Percentiles rank a stretch among this genome's conserved stretches.
These are phyloP conservation scores for Beauveria varroae DNA, from an alignment of 2,329 filamentous ascomycete genomes.

Conservation along the genomic window DNA sequence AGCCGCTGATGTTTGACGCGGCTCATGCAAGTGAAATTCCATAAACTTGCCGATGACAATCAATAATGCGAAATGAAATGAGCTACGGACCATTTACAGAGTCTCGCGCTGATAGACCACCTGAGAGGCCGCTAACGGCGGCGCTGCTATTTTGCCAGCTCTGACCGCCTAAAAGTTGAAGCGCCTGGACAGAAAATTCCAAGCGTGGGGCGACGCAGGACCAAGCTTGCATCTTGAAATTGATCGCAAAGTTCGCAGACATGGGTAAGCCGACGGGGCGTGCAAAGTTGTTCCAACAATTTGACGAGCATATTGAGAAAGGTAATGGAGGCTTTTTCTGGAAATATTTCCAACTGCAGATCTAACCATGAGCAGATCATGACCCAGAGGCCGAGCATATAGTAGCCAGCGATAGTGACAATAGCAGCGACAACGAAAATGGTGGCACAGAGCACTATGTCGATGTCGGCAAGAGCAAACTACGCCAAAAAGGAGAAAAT, in stretches of 20 bases:
- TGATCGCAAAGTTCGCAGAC: slow-evolving; percentile 22
- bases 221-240: slow-evolving; percentile 13
- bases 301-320: slow-evolving; percentile 53
- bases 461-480: slow-evolving; percentile 72
- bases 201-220: slow-evolving; percentile 21
- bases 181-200: slow-evolving; percentile 24
- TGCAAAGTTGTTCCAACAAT: slow-evolving; percentile 53
- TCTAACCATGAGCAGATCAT: slow-evolving; percentile 49
- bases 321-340: slow-evolving; percentile 37
- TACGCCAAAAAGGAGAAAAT: slow-evolving; percentile 64
- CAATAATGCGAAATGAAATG: neutral
- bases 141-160: slow-evolving; percentile 32
- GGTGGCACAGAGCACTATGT: slow-evolving; percentile 82
- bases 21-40: neutral
- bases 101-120: neutral
- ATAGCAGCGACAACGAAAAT: slow-evolving; percentile 41
- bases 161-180: slow-evolving; percentile 46
- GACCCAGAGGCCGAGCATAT: slow-evolving; percentile 67
- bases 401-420: slow-evolving; percentile 44
- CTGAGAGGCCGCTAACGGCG: neutral
- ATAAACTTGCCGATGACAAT: neutral
- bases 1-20: neutral
- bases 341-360: neutral
- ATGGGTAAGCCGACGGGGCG: slow-evolving; percentile 48
- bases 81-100: neutral